phyloP scores from a whole-genome alignment of 768 basidiomycete species.

The Leccinum subtestaceum region DNA sequence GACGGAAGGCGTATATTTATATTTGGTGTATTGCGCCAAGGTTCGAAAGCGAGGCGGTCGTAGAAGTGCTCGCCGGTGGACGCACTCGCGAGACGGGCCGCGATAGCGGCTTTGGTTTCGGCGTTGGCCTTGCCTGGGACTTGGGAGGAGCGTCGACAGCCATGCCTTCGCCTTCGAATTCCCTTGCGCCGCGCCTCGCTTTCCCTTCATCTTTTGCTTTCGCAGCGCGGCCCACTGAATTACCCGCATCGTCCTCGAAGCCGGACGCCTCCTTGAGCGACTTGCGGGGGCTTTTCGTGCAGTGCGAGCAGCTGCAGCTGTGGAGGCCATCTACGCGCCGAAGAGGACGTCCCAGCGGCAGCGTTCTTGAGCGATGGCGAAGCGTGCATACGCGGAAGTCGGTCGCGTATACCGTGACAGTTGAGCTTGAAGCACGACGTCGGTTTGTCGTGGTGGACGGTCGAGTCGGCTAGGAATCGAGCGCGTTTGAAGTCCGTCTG shows the following conservation, averaged over 20 bases:
- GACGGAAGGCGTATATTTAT: too few species aligned
- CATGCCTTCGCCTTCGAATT: constrained; percentile 8
- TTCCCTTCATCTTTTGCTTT: constrained; percentile 14
- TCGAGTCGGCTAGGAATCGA: constrained; percentile 75
- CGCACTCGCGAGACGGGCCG: constrained; percentile 11
- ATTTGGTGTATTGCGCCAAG: neutral
- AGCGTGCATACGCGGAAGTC: constrained; percentile 7
- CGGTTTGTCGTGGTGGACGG: constrained; percentile 62
- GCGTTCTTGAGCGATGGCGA: constrained; percentile 6
- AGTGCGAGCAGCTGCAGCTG: constrained; percentile 5
- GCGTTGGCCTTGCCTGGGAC: constrained; percentile 1
- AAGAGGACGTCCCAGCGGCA: constrained; percentile 8
- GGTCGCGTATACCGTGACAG: constrained; percentile 45
- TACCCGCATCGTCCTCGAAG: constrained; percentile 19
- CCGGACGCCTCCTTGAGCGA: constrained; percentile 18
- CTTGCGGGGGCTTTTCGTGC: constrained; percentile 24
- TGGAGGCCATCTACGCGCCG: constrained; percentile 17
- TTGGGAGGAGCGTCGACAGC: constrained; percentile 11
- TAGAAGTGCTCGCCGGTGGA: constrained; percentile 7
- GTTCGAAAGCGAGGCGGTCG: neutral
- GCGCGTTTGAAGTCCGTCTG: constrained; percentile 75
- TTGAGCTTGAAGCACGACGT: constrained; percentile 53
- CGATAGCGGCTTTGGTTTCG: constrained; percentile 9
- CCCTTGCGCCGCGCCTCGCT: neutral
- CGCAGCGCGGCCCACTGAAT: neutral